Conservation (phyloP, 225 moss, liverwort and hornwort genomes). For the Rhytidiadelphus loreus region DNA sequence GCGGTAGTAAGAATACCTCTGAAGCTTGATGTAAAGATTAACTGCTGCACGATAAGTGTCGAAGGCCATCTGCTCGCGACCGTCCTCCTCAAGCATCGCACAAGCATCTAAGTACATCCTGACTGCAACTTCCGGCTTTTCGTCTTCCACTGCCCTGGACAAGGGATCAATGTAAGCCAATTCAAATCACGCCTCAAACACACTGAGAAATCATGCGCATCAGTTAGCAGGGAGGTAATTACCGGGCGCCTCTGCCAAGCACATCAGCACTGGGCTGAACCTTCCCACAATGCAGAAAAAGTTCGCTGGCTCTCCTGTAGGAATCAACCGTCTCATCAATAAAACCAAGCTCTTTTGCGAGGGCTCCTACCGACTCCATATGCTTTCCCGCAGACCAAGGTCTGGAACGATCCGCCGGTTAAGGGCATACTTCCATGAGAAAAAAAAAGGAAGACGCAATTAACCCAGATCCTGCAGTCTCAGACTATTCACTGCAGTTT, state of each 20-base stretch:
- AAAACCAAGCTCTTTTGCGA: constrained; percentile 75
- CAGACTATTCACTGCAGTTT: not conserved
- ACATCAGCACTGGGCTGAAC: constrained; percentile 92
- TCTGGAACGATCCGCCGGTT: constrained; percentile 27
- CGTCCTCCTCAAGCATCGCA: constrained; percentile 83
- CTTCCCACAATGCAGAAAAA: constrained; percentile 76
- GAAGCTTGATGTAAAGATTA: constrained; percentile 73
- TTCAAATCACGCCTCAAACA: not conserved
- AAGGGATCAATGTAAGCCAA: not conserved
- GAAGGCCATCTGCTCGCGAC: constrained; percentile 95
- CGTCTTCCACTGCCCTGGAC: constrained; percentile 77
- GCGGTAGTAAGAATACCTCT: constrained; percentile 31
- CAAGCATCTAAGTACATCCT: constrained; percentile 93
- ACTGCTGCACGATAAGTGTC: constrained; percentile 77
- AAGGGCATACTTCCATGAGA: constrained; percentile 20
- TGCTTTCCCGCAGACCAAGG: constrained; percentile 94
- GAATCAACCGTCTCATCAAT: constrained; percentile 57
- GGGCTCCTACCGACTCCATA: constrained; percentile 73
- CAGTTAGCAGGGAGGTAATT: not conserved
- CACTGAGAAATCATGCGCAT: not conserved
- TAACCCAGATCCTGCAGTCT: not conserved
- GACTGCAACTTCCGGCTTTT: constrained; percentile 63
- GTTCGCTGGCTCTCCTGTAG: constrained; percentile 66
- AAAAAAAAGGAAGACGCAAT: not conserved
- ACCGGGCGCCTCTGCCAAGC: constrained; percentile 85